These are phyloP conservation scores for Colletotrichum chrysophilum DNA, from an alignment of 2,329 filamentous ascomycete species.

Conservation along the genomic window DNA sequence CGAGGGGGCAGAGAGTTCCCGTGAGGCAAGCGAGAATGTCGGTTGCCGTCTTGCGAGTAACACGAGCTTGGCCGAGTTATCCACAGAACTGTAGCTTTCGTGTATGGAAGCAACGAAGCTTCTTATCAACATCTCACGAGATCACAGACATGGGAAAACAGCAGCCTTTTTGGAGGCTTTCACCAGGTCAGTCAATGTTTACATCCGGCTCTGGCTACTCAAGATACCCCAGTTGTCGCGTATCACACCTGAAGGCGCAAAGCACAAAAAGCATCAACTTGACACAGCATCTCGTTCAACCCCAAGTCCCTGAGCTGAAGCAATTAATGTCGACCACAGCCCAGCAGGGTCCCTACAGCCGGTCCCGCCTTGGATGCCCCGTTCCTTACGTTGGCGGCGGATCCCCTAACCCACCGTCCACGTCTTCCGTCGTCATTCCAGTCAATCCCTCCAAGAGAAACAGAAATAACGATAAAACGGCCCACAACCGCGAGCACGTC, in stretches of 20 bases:
- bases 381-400: neutral
- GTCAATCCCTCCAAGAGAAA: neutral
- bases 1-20: neutral
- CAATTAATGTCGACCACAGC: neutral
- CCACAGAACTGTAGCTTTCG: neutral
- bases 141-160: rapidly evolving
- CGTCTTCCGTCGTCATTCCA: neutral
- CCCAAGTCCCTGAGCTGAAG: neutral
- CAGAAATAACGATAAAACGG: neutral
- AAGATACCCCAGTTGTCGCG: neutral
- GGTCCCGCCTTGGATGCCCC: neutral
- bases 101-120: neutral
- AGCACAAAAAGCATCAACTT: neutral
- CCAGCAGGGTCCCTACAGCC: neutral
- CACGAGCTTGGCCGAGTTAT: neutral
- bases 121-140: neutral
- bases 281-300: neutral
- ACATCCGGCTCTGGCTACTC: neutral
- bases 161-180: neutral
- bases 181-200: neutral
- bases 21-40: neutral
- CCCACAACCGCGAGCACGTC: neutral
- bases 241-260: neutral
- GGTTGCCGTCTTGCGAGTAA: neutral
- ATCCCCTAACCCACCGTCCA: neutral